phyloP scores from a whole-genome alignment of 768 basidiomycete genomes.

The Asterophora lycoperdoides region DNA sequence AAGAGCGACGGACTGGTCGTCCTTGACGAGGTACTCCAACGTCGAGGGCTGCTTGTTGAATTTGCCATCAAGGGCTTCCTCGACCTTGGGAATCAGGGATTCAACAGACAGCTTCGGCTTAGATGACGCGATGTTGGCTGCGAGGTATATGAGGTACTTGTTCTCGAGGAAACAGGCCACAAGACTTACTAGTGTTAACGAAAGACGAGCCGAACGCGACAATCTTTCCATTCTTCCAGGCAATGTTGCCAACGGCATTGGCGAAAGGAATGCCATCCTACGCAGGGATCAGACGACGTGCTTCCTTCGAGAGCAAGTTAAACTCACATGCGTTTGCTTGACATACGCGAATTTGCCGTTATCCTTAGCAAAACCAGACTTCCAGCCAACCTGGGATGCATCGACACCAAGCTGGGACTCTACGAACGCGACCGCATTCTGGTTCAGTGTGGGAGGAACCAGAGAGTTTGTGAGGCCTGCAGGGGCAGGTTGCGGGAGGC shows the following conservation, averaged over 20 bases:
- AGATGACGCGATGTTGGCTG: slow-evolving; percentile 25
- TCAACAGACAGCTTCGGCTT: slow-evolving; percentile 30
- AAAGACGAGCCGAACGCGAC: slow-evolving; percentile 39
- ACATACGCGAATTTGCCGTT: slow-evolving; percentile 25
- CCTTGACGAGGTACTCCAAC: slow-evolving; percentile 35
- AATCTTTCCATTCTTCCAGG: slow-evolving; percentile 36
- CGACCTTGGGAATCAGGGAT: slow-evolving; percentile 31
- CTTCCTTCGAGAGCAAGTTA: background rate
- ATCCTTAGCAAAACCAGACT: slow-evolving; percentile 19
- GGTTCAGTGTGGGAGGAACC: slow-evolving; percentile 21
- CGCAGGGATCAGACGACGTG: background rate
- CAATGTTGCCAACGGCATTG: slow-evolving; percentile 40
- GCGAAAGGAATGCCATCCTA: slow-evolving; percentile 27
- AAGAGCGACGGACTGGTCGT: slow-evolving; percentile 35
- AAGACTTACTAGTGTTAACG: slow-evolving; percentile 26
- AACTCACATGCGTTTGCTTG: slow-evolving; percentile 27
- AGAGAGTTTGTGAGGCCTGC: slow-evolving; percentile 11
- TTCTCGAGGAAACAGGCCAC: background rate
- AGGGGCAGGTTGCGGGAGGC: slow-evolving; percentile 22
- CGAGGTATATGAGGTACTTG: background rate
- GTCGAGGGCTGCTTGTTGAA: slow-evolving; percentile 32
- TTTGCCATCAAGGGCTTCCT: slow-evolving; percentile 29
- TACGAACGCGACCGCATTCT: slow-evolving; percentile 27
- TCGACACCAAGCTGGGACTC: slow-evolving; percentile 22
- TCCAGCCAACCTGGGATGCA: slow-evolving; percentile 17